Percentiles rank a stretch among this genome's conserved stretches.
These are phyloP conservation scores for Lophiostoma macrostomum DNA, from an alignment of 495 filamentous ascomycete genomes.

Conservation along the genomic window DNA sequence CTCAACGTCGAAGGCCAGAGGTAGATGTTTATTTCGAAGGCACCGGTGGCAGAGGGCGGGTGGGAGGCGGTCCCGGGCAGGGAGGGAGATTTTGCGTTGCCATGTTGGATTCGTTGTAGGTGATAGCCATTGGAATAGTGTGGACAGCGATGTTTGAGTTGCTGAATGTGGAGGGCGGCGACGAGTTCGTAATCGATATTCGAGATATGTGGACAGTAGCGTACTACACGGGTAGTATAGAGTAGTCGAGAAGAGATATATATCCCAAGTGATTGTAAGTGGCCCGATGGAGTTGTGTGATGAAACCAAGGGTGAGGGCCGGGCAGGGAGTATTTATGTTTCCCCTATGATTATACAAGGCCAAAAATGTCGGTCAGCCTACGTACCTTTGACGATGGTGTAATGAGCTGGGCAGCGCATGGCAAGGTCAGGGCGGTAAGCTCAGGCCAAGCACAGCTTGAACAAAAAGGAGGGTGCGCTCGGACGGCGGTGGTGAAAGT, in stretches of 20 bases:
- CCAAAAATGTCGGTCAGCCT: conserved; percentile 34
- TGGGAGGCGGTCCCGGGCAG: conserved; percentile 80
- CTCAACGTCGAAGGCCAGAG: conserved; percentile 5
- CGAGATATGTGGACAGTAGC: too few relatives aligned
- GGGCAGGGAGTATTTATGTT: conserved; percentile 32
- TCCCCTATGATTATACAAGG: conserved; percentile 14
- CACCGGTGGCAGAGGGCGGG: conserved; percentile 76
- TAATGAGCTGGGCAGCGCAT: conserved; percentile 31
- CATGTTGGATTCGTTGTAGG: conserved; percentile 56
- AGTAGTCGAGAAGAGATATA: conserved; percentile 21
- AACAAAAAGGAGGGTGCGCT: conserved; percentile 27
- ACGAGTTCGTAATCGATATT: too few relatives aligned
- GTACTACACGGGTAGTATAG: too few relatives aligned
- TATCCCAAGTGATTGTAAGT: conserved; percentile 9
- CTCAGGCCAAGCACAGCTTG: conserved; percentile 27
- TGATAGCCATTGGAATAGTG: conserved; percentile 27
- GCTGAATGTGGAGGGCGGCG: too few relatives aligned
- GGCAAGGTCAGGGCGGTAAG: conserved; percentile 34
- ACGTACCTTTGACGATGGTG: conserved; percentile 31
- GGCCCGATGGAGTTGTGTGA: conserved; percentile 25
- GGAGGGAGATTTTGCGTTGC: conserved; percentile 67
- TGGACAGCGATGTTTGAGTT: conserved; percentile 4
- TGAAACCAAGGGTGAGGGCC: conserved; percentile 20
- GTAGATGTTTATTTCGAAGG: conserved; percentile 44
- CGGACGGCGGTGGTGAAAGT: conserved; percentile 23